Evolutionary conservation across 768 basidiomycete species (phyloP).

Genomic region (Punctularia strigosozonata): DNA sequence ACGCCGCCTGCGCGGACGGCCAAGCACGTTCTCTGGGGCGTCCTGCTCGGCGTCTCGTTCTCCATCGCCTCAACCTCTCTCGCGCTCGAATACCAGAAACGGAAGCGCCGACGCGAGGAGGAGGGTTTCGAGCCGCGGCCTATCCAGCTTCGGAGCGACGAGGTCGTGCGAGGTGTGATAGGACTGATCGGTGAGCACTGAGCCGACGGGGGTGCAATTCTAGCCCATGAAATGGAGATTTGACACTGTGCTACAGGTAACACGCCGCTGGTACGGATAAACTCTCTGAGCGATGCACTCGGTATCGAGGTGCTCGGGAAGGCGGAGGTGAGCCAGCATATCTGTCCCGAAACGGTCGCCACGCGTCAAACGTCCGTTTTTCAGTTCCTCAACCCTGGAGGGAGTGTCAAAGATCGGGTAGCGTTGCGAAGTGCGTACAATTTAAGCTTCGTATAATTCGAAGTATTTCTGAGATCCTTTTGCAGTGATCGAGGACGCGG

Average conservation of each 20-base stretch:
- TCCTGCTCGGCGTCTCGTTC: conserved; percentile 67
- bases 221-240: background rate
- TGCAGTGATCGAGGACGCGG: conserved; percentile 90
- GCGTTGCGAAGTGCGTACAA: conserved; percentile 64
- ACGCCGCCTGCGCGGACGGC: conserved; percentile 15
- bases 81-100: conserved; percentile 37
- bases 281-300: conserved; percentile 80
- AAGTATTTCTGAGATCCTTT: background rate
- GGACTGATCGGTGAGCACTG: conserved; percentile 66
- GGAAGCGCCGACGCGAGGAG: conserved; percentile 30
- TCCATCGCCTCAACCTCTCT: conserved; percentile 63
- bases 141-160: conserved; percentile 65
- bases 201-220: background rate
- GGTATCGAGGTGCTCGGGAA: conserved; percentile 94
- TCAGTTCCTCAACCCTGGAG: conserved; percentile 93
- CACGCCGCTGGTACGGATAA: conserved; percentile 86
- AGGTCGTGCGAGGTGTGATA: conserved; percentile 68
- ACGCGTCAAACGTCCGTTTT: conserved; percentile 1
- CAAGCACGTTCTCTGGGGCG: conserved; percentile 30
- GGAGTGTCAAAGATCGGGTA: conserved; percentile 97
- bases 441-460: background rate
- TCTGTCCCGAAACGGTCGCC: background rate
- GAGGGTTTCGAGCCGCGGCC: conserved; percentile 32
- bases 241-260: conserved; percentile 46
- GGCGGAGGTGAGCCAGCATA: conserved; percentile 54